Conservation (phyloP, 2,329 filamentous ascomycete species). For the Sporothrix phasma region DNA sequence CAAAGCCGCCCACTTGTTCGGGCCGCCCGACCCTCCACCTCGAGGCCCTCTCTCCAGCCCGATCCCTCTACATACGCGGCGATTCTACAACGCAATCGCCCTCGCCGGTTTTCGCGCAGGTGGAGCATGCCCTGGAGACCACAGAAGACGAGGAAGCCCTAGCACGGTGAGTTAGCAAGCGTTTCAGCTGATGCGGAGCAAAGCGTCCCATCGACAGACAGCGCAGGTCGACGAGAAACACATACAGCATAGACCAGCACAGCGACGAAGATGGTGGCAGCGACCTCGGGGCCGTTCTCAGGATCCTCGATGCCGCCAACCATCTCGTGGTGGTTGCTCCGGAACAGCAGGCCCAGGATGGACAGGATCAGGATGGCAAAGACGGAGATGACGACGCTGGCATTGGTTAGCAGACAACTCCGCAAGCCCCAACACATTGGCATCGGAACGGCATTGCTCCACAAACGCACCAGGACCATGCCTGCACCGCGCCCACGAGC, state of each 20-base stretch:
- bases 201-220: no score
- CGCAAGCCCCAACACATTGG: no score
- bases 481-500: constrained; percentile 80
- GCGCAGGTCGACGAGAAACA: constrained; percentile 21
- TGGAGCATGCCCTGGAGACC: constrained; percentile 82
- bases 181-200: neutral
- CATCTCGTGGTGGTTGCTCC: constrained; percentile 70
- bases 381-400: constrained; percentile 61
- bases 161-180: neutral
- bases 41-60: neutral
- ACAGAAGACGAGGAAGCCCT: constrained; percentile 90
- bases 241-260: constrained; percentile 83
- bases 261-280: constrained; percentile 75
- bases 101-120: constrained; percentile 68
- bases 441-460: no score
- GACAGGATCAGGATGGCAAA: constrained; percentile 58
- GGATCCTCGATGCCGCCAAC: constrained; percentile 66
- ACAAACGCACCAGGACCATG: constrained; percentile 76
- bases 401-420: no score
- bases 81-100: constrained; percentile 63
- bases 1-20: neutral
- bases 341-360: constrained; percentile 60
- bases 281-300: constrained; percentile 65
- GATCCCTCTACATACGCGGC: constrained; percentile 11
- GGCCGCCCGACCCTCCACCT: neutral